Evolutionary conservation across 495 filamentous ascomycete species (phyloP).

Genomic region (Lasiosphaeriaceae sp.): DNA sequence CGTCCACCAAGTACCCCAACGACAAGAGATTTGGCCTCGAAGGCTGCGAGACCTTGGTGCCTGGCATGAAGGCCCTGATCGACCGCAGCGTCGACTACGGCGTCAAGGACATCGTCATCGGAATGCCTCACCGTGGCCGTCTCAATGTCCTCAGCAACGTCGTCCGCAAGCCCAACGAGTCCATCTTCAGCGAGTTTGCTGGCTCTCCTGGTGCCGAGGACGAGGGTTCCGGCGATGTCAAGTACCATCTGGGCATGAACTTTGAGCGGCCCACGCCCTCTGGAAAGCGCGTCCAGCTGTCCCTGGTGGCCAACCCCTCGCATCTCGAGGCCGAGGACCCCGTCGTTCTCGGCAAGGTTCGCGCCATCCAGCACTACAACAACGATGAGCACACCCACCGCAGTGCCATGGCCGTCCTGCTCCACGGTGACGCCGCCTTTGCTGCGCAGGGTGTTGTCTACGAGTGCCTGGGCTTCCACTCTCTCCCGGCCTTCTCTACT

Average conservation of each 20-base stretch:
- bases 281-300: conserved; percentile 96
- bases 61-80: conserved; percentile 98
- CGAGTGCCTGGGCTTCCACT: conserved; percentile 96
- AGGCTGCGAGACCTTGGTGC: conserved; percentile 92
- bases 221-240: conserved; percentile 97
- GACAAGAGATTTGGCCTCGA: conserved; percentile 99
- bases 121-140: conserved; percentile 98
- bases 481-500: conserved; percentile 90
- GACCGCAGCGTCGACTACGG: conserved; percentile 97
- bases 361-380: conserved; percentile 98
- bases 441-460: conserved; percentile 96
- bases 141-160: conserved; percentile 98
- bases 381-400: conserved; percentile 83
- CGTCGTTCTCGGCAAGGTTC: conserved; percentile 93
- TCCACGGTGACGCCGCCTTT: conserved; percentile 97
- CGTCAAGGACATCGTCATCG: conserved; percentile 97
- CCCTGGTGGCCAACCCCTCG: conserved; percentile 95
- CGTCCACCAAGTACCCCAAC: conserved; percentile 96
- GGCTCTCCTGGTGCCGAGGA: conserved; percentile 84
- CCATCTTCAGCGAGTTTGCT: conserved; percentile 97
- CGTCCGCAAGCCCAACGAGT: conserved; percentile 97
- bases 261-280: conserved; percentile 98
- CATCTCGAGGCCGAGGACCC: conserved; percentile 98
- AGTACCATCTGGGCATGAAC: conserved; percentile 99
- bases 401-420: conserved; percentile 88